A percentile compares a stretch with the other conserved stretches of the same genome.
Evolutionary conservation across 2,329 filamentous ascomycete species (phyloP).

Genomic region (Hypoxylon sp.): DNA sequence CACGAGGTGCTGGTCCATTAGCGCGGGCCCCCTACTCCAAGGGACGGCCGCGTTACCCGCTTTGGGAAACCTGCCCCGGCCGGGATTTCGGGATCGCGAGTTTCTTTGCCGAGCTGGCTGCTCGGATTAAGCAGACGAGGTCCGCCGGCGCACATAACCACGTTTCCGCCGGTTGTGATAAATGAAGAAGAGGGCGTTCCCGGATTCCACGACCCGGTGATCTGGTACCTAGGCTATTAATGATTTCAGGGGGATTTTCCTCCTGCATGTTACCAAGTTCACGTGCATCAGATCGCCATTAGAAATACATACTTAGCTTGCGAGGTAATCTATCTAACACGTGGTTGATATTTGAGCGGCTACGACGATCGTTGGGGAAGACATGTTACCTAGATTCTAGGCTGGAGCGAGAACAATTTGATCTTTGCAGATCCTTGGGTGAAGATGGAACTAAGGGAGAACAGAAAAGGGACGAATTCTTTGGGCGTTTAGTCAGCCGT

Average conservation of each 20-base stretch:
- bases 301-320: not conserved
- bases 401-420: not conserved
- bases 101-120: slow-evolving; percentile 31
- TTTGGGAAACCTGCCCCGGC: slow-evolving; percentile 40
- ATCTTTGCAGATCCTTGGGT: slow-evolving; percentile 2
- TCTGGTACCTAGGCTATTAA: slow-evolving; percentile 31
- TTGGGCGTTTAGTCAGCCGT: not conserved
- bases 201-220: slow-evolving; percentile 27
- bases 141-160: slow-evolving; percentile 37
- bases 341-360: slow-evolving; percentile 24
- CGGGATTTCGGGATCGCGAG: slow-evolving; percentile 42
- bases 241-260: slow-evolving; percentile 20
- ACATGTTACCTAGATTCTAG: not conserved
- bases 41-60: slow-evolving; percentile 26
- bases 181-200: slow-evolving; percentile 7
- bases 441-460: not conserved
- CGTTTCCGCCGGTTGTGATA: slow-evolving; percentile 34
- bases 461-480: not conserved
- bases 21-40: slow-evolving; percentile 15
- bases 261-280: slow-evolving; percentile 18
- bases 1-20: slow-evolving; percentile 26
- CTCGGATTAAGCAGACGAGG: slow-evolving; percentile 26
- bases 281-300: slow-evolving; percentile 12
- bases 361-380: slow-evolving; percentile 1
- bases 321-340: slow-evolving; percentile 22